phyloP scores from a whole-genome alignment of 2,329 filamentous ascomycete species.

The Fusarium poae region DNA sequence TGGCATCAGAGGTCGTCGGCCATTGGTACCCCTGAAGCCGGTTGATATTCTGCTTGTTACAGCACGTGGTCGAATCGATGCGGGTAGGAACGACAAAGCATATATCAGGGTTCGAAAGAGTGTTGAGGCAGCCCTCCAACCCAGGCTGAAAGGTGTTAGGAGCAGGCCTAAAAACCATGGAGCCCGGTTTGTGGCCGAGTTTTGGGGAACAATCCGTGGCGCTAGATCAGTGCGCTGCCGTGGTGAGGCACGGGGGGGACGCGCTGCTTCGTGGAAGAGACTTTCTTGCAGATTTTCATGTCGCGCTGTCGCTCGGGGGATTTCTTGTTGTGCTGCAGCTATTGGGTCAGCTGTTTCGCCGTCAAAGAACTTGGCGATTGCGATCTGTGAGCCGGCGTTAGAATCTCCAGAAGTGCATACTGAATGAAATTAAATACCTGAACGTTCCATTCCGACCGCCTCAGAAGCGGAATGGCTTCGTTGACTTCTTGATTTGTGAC shows the following conservation, averaged over 20 bases:
- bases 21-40: slow-evolving; percentile 71
- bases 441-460: slow-evolving; percentile 95
- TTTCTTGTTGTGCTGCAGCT: slow-evolving; percentile 77
- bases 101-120: slow-evolving; percentile 80
- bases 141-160: slow-evolving; percentile 83
- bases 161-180: slow-evolving; percentile 83
- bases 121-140: slow-evolving; percentile 78
- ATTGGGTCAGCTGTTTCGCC: slow-evolving; percentile 88
- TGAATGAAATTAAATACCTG: slow-evolving; percentile 67
- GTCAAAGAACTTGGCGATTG: slow-evolving; percentile 97
- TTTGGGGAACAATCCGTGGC: slow-evolving; percentile 85
- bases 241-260: slow-evolving; percentile 42
- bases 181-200: slow-evolving; percentile 75
- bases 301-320: slow-evolving; percentile 72
- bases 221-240: slow-evolving; percentile 71
- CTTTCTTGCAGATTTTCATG: slow-evolving; percentile 81
- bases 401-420: not conserved
- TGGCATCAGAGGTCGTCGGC: slow-evolving; percentile 82
- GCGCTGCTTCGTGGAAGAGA: slow-evolving; percentile 55
- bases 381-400: slow-evolving; percentile 71
- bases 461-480: slow-evolving; percentile 82
- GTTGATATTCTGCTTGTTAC: slow-evolving; percentile 66
- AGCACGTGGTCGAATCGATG: slow-evolving; percentile 67
- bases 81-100: slow-evolving; percentile 84
- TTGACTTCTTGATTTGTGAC: slow-evolving; percentile 86